A percentile compares a stretch with the other conserved stretches of the same genome.
These are phyloP conservation scores for Eucalyptus grandis DNA, from an alignment of 345 rosid species.

Conservation along the genomic window DNA sequence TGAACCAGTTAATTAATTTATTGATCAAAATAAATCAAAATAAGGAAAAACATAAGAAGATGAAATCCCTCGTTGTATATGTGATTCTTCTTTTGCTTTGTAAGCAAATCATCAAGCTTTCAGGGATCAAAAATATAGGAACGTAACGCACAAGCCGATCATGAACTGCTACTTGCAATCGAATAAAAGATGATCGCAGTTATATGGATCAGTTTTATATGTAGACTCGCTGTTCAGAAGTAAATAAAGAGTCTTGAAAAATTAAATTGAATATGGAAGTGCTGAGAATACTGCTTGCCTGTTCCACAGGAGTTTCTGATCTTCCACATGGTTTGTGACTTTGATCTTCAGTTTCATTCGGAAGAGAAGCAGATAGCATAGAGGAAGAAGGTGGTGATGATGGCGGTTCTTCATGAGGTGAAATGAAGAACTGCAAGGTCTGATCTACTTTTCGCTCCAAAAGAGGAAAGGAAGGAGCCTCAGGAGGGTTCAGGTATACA, in stretches of 20 bases:
- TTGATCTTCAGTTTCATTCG: not conserved
- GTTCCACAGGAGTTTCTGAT: not conserved
- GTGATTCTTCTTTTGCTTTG: not conserved
- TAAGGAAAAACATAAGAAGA: not conserved
- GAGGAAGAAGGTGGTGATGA: not conserved
- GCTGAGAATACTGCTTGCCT: not conserved
- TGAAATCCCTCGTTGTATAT: not conserved
- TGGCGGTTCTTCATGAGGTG: not conserved
- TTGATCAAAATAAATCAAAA: not conserved
- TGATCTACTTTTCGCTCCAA: constrained; percentile 11
- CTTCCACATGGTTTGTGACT: not conserved
- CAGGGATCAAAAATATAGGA: not conserved
- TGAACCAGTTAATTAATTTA: not conserved
- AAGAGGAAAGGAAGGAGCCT: constrained; percentile 4
- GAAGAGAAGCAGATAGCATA: not conserved
- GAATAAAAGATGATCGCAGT: not conserved
- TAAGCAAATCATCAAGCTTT: not conserved
- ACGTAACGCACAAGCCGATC: not conserved
- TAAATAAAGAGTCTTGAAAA: not conserved
- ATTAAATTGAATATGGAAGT: not conserved
- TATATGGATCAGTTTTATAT: not conserved
- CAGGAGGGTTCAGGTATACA: constrained; percentile 9
- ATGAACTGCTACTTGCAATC: not conserved
- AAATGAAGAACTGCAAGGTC: not conserved
- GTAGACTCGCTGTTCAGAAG: not conserved